These are phyloP conservation scores for Flagelloscypha sp. DNA, from an alignment of 768 basidiomycete genomes.

Conservation along the genomic window DNA sequence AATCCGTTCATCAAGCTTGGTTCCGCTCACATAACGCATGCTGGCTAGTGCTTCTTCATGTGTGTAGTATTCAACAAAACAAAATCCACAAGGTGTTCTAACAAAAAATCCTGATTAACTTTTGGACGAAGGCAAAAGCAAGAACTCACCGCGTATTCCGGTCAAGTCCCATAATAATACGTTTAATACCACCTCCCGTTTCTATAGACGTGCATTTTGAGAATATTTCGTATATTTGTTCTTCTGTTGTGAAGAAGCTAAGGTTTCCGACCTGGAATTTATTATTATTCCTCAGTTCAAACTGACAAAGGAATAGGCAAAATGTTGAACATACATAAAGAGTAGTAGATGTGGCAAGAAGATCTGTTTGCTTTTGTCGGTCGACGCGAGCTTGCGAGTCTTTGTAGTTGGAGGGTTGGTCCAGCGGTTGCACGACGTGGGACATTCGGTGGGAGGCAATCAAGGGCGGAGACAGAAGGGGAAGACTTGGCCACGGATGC, in stretches of 20 bases:
- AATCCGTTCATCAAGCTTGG: constrained; percentile 96
- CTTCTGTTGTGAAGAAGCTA: constrained; percentile 92
- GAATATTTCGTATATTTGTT: constrained; percentile 92
- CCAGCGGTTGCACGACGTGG: constrained; percentile 75
- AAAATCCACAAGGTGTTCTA: constrained; percentile 90
- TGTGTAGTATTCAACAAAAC: constrained; percentile 95
- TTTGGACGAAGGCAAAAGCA: constrained; percentile 8
- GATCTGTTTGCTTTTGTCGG: constrained; percentile 66
- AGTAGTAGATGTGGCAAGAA: constrained; percentile 79
- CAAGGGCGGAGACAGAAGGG: constrained; percentile 12
- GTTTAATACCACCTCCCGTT: constrained; percentile 84
- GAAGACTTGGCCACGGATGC: constrained; percentile 19
- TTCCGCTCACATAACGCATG: constrained; percentile 93
- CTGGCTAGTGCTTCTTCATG: constrained; percentile 88
- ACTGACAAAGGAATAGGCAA: constrained; percentile 15
- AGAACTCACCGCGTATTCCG: constrained; percentile 66
- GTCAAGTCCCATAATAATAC: constrained; percentile 93
- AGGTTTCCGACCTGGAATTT: constrained; percentile 71
- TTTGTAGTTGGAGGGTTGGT: constrained; percentile 95
- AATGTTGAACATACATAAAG: constrained; percentile 69
- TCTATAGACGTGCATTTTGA: constrained; percentile 83
- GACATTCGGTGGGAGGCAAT: constrained; percentile 44
- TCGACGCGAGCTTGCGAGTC: constrained; percentile 84
- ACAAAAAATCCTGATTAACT: constrained; percentile 10
- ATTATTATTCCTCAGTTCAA: constrained; percentile 8